Percentiles rank a stretch among this genome's conserved stretches.
phyloP scores from a whole-genome alignment of 352 stramenopile species.

The Pythium plurisporium region DNA sequence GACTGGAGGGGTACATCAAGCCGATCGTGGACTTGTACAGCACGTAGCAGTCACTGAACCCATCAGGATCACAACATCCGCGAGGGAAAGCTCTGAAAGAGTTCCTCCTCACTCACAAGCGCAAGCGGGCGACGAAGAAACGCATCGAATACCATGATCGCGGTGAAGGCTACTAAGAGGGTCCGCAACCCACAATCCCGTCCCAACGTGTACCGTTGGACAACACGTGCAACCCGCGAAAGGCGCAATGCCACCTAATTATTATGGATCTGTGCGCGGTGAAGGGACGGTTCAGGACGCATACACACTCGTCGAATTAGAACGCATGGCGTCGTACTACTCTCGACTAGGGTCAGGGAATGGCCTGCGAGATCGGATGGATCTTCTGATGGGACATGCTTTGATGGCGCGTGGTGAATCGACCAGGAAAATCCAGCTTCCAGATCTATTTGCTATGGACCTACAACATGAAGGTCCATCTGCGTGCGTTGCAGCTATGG shows the following conservation, averaged over 20 bases:
- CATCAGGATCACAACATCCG: not conserved
- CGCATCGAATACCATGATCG: not conserved
- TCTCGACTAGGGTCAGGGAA: not conserved
- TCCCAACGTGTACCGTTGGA: too few species aligned
- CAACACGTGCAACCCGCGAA: too few species aligned
- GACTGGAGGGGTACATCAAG: slow-evolving; percentile 9
- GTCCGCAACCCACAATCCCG: too few species aligned
- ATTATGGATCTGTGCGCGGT: too few species aligned
- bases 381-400: not conserved
- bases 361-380: not conserved
- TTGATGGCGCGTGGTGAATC: not conserved
- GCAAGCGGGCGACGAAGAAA: slow-evolving; percentile 1
- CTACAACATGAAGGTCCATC: not conserved
- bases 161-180: too few species aligned
- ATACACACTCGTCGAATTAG: not conserved
- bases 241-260: too few species aligned
- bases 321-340: not conserved
- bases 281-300: not conserved
- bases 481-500: not conserved
- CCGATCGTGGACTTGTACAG: slow-evolving; percentile 5
- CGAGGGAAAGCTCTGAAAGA: slow-evolving; percentile 1
- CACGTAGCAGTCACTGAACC: not conserved
- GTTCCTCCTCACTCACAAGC: not conserved
- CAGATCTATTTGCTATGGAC: slow-evolving; percentile 6
- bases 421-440: slow-evolving; percentile 1